These are phyloP conservation scores for Patellifolia procumbens DNA, from an alignment of 179 eudicot species.

Conservation along the genomic window DNA sequence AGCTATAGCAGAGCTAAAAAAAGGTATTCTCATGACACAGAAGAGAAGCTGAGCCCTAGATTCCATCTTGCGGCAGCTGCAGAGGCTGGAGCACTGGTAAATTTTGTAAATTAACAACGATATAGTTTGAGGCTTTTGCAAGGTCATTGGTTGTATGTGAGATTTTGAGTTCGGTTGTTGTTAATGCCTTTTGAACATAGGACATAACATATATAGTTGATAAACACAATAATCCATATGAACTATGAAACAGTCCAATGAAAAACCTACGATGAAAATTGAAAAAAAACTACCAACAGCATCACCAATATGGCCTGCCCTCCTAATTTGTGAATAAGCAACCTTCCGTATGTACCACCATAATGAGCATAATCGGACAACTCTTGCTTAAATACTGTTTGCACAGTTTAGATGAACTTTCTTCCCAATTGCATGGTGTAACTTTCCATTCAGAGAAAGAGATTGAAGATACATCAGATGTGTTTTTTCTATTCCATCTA, in stretches of 20 bases:
- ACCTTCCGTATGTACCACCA: neutral
- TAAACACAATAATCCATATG: neutral
- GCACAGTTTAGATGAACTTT: neutral
- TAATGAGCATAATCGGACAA: neutral
- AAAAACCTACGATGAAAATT: neutral
- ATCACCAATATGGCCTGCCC: neutral
- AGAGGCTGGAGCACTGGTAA: conserved; percentile 95
- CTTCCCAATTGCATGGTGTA: neutral
- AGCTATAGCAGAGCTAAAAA: conserved; percentile 94
- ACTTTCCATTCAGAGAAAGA: neutral
- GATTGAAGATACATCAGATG: neutral
- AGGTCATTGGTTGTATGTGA: neutral
- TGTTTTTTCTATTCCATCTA: neutral
- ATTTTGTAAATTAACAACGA: conserved; percentile 29
- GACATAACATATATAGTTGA: neutral
- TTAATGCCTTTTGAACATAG: neutral
- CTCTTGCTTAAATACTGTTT: neutral
- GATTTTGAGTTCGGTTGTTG: neutral
- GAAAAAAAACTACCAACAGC: neutral
- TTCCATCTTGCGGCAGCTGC: conserved; percentile 96
- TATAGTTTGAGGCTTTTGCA: neutral
- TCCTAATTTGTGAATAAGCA: conserved; percentile 1
- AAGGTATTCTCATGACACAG: conserved; percentile 54
- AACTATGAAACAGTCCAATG: neutral
- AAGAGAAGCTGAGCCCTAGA: conserved; percentile 66